phyloP scores from a whole-genome alignment of 108 stramenopile genomes.

The Cyclotella cryptica region DNA sequence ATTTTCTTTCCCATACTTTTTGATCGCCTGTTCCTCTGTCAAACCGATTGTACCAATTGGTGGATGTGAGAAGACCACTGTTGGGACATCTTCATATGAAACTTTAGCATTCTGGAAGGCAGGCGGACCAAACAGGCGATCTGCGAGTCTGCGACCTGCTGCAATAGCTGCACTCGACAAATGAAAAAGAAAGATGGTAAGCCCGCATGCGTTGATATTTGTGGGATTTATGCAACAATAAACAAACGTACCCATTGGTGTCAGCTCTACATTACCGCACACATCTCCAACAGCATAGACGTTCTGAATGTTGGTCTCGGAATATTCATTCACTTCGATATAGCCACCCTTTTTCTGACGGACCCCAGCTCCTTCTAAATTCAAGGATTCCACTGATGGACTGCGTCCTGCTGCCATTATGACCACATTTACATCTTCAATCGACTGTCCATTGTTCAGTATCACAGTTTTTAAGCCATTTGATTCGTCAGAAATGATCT shows the following conservation, averaged over 20 bases:
- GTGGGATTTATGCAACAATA: neutral
- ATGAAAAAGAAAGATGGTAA: neutral
- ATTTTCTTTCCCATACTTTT: slow-evolving; percentile 80
- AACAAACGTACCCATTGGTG: slow-evolving; percentile 73
- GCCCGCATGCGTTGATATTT: neutral
- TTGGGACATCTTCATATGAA: slow-evolving; percentile 82
- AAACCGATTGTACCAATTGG: slow-evolving; percentile 77
- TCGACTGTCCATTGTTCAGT: slow-evolving; percentile 59
- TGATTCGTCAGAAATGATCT: slow-evolving; percentile 44
- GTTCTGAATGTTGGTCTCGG: slow-evolving; percentile 62
- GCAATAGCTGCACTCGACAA: slow-evolving; percentile 64
- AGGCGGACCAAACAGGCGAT: slow-evolving; percentile 79
- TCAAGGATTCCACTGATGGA: slow-evolving; percentile 69
- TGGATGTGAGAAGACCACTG: slow-evolving; percentile 88
- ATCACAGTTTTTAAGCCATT: slow-evolving; percentile 63
- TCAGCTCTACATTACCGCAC: slow-evolving; percentile 81
- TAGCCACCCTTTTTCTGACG: slow-evolving; percentile 65
- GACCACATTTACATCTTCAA: slow-evolving; percentile 79
- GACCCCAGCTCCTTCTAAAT: slow-evolving; percentile 72
- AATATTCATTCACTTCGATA: slow-evolving; percentile 82
- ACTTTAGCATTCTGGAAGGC: slow-evolving; percentile 63
- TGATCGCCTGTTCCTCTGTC: slow-evolving; percentile 75
- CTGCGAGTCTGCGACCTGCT: slow-evolving; percentile 84
- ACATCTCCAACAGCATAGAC: slow-evolving; percentile 90
- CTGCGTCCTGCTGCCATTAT: slow-evolving; percentile 87